A percentile compares a stretch with the other conserved stretches of the same genome.
These are phyloP conservation scores for Brasilioporus rufonigricans DNA, from an alignment of 768 basidiomycete species.

Conservation along the genomic window DNA sequence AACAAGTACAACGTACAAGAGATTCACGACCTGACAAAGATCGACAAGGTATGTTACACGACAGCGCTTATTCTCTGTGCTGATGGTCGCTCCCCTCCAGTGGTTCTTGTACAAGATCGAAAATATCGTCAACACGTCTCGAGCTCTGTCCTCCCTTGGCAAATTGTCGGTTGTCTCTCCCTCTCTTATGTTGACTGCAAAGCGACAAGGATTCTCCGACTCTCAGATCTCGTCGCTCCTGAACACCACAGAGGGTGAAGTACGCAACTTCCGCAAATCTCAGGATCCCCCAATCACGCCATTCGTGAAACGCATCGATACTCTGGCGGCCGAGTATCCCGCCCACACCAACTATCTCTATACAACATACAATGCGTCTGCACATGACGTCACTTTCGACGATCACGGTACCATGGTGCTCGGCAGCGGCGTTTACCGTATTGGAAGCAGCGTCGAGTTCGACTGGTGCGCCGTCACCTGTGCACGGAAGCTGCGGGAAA, in stretches of 20 bases:
- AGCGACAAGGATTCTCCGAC: conserved; percentile 95
- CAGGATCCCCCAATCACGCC: conserved; percentile 74
- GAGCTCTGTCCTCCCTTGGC: conserved; percentile 65
- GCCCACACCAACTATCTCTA: conserved; percentile 99
- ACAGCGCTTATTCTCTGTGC: background rate
- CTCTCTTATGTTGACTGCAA: conserved; percentile 82
- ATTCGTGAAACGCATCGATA: conserved; percentile 99
- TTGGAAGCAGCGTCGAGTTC: conserved; percentile 98
- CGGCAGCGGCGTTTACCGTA: conserved; percentile 96
- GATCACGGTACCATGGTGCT: conserved; percentile 99
- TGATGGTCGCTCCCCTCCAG: conserved; percentile 35
- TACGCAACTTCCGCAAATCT: conserved; percentile 84
- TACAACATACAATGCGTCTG: conserved; percentile 96
- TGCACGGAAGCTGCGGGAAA: conserved; percentile 84
- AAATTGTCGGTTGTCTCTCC: conserved; percentile 67
- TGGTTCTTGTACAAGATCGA: conserved; percentile 99
- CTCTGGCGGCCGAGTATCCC: conserved; percentile 97
- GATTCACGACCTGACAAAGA: conserved; percentile 93
- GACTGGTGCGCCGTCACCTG: conserved; percentile 99
- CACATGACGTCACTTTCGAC: conserved; percentile 93
- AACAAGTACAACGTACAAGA: conserved; percentile 86
- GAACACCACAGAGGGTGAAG: conserved; percentile 65
- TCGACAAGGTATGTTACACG: conserved; percentile 70
- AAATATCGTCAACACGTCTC: conserved; percentile 92
- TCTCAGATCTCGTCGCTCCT: conserved; percentile 85